phyloP scores from a whole-genome alignment of 2,329 filamentous ascomycete species.

The Talaromyces atroroseus region DNA sequence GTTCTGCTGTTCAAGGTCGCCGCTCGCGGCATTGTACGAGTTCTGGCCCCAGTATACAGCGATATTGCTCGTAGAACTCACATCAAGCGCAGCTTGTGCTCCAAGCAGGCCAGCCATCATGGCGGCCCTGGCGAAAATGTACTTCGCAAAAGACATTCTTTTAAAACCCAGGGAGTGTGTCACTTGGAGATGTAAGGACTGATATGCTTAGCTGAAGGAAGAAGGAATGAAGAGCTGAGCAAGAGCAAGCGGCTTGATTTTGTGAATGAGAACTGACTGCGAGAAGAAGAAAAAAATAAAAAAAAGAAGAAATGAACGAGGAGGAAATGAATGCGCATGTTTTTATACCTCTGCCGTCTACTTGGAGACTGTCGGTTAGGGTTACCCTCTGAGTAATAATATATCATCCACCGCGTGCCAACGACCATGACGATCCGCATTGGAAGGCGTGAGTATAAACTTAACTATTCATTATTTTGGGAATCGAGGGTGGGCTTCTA shows the following conservation, averaged over 20 bases:
- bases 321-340: neutral
- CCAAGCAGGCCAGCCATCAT: slow-evolving; percentile 25
- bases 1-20: slow-evolving; percentile 47
- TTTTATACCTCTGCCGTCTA: slow-evolving; percentile 1
- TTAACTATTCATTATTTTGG: neutral
- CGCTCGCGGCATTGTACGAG: slow-evolving; percentile 47
- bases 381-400: neutral
- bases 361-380: slow-evolving; percentile 1
- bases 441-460: neutral
- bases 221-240: neutral
- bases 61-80: slow-evolving; percentile 49
- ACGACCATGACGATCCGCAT: neutral
- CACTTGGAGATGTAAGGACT: neutral
- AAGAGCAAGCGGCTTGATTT: neutral
- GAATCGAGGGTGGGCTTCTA: neutral
- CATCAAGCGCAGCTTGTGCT: slow-evolving; percentile 39
- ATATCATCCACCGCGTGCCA: neutral
- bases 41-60: slow-evolving; percentile 68
- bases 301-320: neutral
- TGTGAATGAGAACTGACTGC: neutral
- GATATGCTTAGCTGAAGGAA: slow-evolving; percentile 5
- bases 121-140: slow-evolving; percentile 8
- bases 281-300: neutral
- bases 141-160: slow-evolving; percentile 10
- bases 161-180: neutral